phyloP scores from a whole-genome alignment of 1,284 basidiomycete genomes.

The Marasmius sp. region DNA sequence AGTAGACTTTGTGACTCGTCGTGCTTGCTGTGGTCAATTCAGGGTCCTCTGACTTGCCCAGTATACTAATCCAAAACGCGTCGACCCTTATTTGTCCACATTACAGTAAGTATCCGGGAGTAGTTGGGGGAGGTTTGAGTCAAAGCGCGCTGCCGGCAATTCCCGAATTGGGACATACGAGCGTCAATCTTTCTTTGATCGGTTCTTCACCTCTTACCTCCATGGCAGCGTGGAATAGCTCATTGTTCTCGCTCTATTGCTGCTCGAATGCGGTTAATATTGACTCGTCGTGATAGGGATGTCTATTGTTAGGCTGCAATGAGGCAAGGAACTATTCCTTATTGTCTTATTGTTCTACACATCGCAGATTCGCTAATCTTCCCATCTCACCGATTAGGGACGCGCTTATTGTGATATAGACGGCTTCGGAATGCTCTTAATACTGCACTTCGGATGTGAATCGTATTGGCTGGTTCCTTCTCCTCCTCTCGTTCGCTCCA shows the following conservation, averaged over 20 bases:
- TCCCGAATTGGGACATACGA: background rate
- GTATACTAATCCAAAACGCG: no score
- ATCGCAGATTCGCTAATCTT: background rate
- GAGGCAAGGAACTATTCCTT: background rate
- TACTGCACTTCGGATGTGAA: background rate
- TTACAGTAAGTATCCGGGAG: no score
- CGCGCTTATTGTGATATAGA: background rate
- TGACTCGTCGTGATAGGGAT: background rate
- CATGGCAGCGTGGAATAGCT: background rate
- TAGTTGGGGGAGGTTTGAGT: background rate
- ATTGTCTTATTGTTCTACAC: conserved; percentile 3
- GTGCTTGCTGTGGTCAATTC: no score
- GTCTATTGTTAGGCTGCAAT: background rate
- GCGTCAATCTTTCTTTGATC: background rate
- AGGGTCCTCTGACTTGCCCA: no score
- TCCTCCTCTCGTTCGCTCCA: background rate
- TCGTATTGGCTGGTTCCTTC: conserved; percentile 1
- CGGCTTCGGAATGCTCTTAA: background rate
- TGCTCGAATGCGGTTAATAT: background rate
- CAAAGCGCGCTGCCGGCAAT: background rate
- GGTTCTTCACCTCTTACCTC: background rate
- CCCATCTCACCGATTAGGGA: background rate
- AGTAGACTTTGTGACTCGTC: no score
- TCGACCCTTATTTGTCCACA: no score
- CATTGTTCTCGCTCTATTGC: background rate